Evolutionary conservation across 2,329 filamentous ascomycete genomes (phyloP), one percentile per base, ranked within the genome.

Genomic region (Sarocladium kiliense): DNA sequence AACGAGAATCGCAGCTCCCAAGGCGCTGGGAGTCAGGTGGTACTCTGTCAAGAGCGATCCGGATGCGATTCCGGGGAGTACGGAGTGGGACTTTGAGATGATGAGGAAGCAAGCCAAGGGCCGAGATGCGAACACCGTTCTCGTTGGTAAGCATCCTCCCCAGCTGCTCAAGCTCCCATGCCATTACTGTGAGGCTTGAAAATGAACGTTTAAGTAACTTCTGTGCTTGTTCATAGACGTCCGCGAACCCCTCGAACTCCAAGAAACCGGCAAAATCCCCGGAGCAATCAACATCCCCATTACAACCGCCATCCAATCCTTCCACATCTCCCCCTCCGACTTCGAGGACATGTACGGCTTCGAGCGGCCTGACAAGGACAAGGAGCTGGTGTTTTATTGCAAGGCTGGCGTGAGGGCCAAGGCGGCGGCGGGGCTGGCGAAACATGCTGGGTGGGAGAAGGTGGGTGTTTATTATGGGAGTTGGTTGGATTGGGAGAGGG

Each of bases 311-410:
- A 86, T 91, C 1, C 91, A 97, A 69, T 87, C 87, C 57, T 85
- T 95, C 64, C 87, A 91, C 69, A 79, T 97, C 7, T 68, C 78
- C 0, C 77, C 79, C 0, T 87, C 89, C 12, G 91, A 96, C 60
- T 97, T 97, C 66, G 81, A 88, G 66, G 89, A 91, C 58, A 75
- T 86, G 16, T 92, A 91, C 70, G 92, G 91, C 3, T 96, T 88
- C 65, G 73, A 78, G 57, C 88, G 89, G 58, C 92, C 78, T 0
- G 63, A 64, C 2, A 75, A 74, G 57, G 77, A 82, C 44, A 68
- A 71, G 30, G 76, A 82, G 60, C 69, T 96, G 14, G 79, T 97
- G 3, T 94, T 97, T 65, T 97, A 96, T 71, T 99, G 94, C 74
- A 95, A 91, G 74, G 86, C 92, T 0, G 94, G 94, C 2, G 89